Evolutionary conservation across 306 rosid species (phyloP).

Genomic region (Clitoria ternatea): DNA sequence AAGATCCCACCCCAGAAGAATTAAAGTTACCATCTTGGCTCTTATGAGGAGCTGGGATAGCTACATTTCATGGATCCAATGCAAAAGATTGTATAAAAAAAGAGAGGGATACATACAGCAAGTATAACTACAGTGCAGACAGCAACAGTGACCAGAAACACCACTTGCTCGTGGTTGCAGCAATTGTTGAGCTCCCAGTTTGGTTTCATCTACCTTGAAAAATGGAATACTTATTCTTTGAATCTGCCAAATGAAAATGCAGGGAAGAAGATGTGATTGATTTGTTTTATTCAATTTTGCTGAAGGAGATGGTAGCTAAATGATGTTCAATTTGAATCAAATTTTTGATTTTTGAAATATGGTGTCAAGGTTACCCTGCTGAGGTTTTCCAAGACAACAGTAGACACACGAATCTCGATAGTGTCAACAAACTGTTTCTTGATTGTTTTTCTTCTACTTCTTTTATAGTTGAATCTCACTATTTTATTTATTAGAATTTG

Average conservation of each 20-base stretch:
- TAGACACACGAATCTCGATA: no score
- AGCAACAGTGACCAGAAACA: conserved; percentile 44
- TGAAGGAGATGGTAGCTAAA: not conserved
- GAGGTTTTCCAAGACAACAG: no score
- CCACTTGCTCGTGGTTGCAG: conserved; percentile 66
- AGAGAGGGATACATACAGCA: conserved; percentile 37
- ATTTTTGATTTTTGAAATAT: no score
- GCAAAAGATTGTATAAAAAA: not conserved
- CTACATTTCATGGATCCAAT: conserved; percentile 22
- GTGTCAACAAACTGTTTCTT: no score
- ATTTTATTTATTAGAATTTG: no score
- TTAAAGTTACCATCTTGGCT: conserved; percentile 2
- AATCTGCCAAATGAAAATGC: conserved; percentile 4
- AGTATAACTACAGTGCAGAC: conserved; percentile 61
- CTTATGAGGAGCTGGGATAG: not conserved
- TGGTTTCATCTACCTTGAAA: conserved; percentile 36
- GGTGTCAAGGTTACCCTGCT: not conserved
- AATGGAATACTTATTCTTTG: not conserved
- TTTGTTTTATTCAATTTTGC: not conserved
- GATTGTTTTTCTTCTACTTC: no score
- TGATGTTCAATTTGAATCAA: not conserved
- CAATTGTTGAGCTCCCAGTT: conserved; percentile 62
- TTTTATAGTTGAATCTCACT: no score
- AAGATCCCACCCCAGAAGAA: not conserved
- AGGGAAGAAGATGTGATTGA: not conserved